phyloP scores from a whole-genome alignment of 1,284 basidiomycete genomes.

The Irpex sp. region DNA sequence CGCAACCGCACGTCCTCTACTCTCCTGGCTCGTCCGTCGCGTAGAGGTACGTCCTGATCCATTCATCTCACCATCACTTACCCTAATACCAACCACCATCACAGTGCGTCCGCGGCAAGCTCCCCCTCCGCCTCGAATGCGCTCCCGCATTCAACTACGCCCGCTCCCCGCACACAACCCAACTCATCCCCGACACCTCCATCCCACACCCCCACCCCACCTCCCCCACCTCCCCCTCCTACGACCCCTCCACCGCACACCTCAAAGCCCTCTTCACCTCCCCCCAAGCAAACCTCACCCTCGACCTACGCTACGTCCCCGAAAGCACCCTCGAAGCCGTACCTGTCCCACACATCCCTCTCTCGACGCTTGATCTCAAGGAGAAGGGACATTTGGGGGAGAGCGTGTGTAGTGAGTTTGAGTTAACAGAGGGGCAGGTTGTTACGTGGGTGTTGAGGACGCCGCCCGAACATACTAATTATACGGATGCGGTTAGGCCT shows the following conservation, averaged over 20 bases:
- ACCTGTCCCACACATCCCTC: constrained; percentile 44
- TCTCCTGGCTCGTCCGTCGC: constrained; percentile 85
- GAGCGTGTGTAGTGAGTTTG: constrained; percentile 47
- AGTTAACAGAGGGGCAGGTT: constrained; percentile 75
- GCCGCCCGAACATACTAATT: constrained; percentile 33
- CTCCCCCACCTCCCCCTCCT: constrained; percentile 9
- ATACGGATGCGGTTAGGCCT: constrained; percentile 22
- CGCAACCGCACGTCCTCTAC: constrained; percentile 50
- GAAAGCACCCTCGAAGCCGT: constrained; percentile 50
- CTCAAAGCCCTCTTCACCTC: constrained; percentile 68
- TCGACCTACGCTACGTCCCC: constrained; percentile 74
- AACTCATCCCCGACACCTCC: constrained; percentile 47
- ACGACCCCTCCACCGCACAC: constrained; percentile 28
- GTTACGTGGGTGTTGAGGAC: constrained; percentile 81
- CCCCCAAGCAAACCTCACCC: constrained; percentile 37
- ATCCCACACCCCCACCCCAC: constrained; percentile 18
- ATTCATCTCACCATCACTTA: neutral
- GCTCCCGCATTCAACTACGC: constrained; percentile 95
- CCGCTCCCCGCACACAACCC: constrained; percentile 62
- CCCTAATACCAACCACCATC: neutral
- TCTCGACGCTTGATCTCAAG: constrained; percentile 57
- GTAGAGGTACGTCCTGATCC: constrained; percentile 53
- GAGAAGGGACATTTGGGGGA: constrained; percentile 62
- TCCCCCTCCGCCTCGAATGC: constrained; percentile 78
- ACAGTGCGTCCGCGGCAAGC: constrained; percentile 69